Evolutionary conservation across 2,329 filamentous ascomycete species (phyloP).

Genomic region (Aspergillus luchuensis): DNA sequence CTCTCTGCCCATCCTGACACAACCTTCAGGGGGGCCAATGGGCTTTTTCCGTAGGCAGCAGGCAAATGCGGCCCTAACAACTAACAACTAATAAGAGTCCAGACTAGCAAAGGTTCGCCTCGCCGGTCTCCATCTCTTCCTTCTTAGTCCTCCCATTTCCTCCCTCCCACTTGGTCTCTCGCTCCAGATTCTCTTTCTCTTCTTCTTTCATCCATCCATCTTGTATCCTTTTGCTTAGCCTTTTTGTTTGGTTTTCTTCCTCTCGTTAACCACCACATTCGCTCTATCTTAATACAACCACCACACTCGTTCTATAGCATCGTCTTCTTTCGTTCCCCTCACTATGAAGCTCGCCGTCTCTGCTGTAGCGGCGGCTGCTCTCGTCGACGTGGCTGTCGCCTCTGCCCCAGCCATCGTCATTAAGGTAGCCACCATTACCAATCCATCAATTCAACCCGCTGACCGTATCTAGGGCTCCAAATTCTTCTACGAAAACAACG

Average conservation of each 20-base stretch:
- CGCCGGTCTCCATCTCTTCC: neutral
- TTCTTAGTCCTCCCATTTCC: too few species aligned
- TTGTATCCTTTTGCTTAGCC: neutral
- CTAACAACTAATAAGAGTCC: neutral
- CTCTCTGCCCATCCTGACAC: neutral
- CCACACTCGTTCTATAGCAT: neutral
- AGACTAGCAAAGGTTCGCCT: neutral
- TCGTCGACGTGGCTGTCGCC: constrained; percentile 51
- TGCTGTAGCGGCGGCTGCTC: constrained; percentile 49
- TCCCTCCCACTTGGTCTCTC: neutral
- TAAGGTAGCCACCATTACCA: constrained; percentile 56
- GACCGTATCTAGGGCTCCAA: constrained; percentile 63
- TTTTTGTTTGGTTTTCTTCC: neutral
- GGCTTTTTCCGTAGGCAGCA: neutral
- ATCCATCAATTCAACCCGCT: neutral
- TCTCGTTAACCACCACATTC: neutral
- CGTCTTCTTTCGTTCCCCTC: constrained; percentile 16
- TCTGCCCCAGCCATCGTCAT: constrained; percentile 59
- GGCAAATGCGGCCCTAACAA: neutral
- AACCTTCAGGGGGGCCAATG: neutral
- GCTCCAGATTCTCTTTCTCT: neutral
- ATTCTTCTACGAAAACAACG: constrained; percentile 83
- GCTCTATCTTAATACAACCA: neutral
- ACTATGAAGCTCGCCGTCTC: constrained; percentile 55
- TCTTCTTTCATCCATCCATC: neutral